These are phyloP conservation scores for Trametes sanguinea DNA, from an alignment of 768 basidiomycete species.

Conservation along the genomic window DNA sequence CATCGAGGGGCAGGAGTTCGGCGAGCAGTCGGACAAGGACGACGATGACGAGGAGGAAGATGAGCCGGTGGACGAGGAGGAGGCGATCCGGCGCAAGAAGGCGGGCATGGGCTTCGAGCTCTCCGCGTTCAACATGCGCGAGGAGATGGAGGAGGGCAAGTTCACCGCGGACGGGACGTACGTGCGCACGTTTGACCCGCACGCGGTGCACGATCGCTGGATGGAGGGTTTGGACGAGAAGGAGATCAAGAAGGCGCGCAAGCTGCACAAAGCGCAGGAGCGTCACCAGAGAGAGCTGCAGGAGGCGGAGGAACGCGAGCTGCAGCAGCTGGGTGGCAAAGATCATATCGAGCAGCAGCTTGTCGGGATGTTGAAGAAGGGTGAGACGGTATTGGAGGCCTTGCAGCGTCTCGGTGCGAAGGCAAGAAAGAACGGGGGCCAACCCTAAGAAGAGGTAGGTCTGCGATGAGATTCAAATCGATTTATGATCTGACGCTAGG, in stretches of 20 bases:
- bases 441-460: slow-evolving; percentile 27
- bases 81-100: slow-evolving; percentile 71
- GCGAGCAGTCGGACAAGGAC: slow-evolving; percentile 44
- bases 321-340: slow-evolving; percentile 67
- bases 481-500: not conserved
- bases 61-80: slow-evolving; percentile 71
- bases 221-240: slow-evolving; percentile 87
- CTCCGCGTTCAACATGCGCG: slow-evolving; percentile 98
- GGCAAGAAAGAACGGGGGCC: slow-evolving; percentile 49
- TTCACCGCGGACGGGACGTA: slow-evolving; percentile 94
- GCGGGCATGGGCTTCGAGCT: slow-evolving; percentile 92
- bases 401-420: slow-evolving; percentile 79
- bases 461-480: not conserved
- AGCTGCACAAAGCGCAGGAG: slow-evolving; percentile 74
- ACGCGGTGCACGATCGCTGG: slow-evolving; percentile 93
- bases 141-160: slow-evolving; percentile 98
- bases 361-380: slow-evolving; percentile 75
- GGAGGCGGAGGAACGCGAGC: slow-evolving; percentile 72
- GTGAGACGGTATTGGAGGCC: slow-evolving; percentile 89
- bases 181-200: slow-evolving; percentile 83
- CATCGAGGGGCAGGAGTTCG: slow-evolving; percentile 97
- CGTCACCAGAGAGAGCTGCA: slow-evolving; percentile 68
- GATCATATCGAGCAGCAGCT: slow-evolving; percentile 65
- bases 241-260: slow-evolving; percentile 81
- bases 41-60: slow-evolving; percentile 45